phyloP scores from a whole-genome alignment of 1,284 basidiomycete genomes.

The Mycena citricolor region DNA sequence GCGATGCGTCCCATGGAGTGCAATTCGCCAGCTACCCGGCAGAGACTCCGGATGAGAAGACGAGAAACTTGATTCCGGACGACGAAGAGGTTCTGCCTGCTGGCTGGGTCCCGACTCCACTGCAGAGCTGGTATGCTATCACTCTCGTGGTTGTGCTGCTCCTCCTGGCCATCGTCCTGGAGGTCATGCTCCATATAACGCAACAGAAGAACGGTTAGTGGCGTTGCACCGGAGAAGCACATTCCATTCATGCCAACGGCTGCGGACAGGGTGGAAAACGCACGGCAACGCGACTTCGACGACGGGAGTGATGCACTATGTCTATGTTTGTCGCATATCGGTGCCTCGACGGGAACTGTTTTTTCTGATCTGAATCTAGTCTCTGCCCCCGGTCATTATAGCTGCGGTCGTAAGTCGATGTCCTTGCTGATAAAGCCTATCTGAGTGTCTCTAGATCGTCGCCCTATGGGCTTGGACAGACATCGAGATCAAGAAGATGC shows the following conservation, averaged over 20 bases:
- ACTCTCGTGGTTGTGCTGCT: constrained; percentile 41
- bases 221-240: not conserved
- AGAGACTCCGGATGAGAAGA: constrained; percentile 16
- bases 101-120: constrained; percentile 44
- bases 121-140: constrained; percentile 48
- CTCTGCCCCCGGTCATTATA: constrained; percentile 48
- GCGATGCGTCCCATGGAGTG: constrained; percentile 18
- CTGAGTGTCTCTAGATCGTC: constrained; percentile 41
- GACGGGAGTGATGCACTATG: constrained; percentile 44
- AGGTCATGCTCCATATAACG: constrained; percentile 47
- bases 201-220: constrained; percentile 43
- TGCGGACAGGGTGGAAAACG: constrained; percentile 42
- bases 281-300: constrained; percentile 31
- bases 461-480: constrained; percentile 56
- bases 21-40: constrained; percentile 21
- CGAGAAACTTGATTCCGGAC: constrained; percentile 12
- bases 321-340: constrained; percentile 38
- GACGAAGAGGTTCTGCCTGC: constrained; percentile 10
- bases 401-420: constrained; percentile 36
- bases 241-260: not conserved
- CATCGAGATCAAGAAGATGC: constrained; percentile 54
- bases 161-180: constrained; percentile 42
- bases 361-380: constrained; percentile 33
- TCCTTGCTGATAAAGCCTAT: no score
- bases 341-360: not conserved